Percentiles rank a stretch among this genome's conserved stretches.
Evolutionary conservation across 768 basidiomycete genomes (phyloP).

Genomic region (Pleurotus tuoliensis): DNA sequence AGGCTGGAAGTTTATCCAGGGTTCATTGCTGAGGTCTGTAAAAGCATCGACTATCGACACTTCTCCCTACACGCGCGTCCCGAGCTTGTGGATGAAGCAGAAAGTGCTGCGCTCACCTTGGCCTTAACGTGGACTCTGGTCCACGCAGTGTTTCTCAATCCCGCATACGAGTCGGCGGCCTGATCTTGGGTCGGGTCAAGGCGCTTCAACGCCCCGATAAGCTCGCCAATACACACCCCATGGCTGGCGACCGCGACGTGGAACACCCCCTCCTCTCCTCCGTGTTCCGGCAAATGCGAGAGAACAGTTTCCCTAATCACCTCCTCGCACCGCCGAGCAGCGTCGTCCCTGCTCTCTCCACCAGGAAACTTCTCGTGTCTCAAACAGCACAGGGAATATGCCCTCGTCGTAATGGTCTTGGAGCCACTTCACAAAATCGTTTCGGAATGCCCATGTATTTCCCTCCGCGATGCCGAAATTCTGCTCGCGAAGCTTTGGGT

Average conservation of each 20-base stretch:
- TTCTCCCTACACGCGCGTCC: neutral
- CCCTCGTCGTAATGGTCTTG: slow-evolving; percentile 45
- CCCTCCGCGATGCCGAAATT: slow-evolving; percentile 74
- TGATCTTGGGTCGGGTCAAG: slow-evolving; percentile 43
- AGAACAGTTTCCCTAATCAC: slow-evolving; percentile 53
- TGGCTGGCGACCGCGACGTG: slow-evolving; percentile 74
- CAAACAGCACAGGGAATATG: slow-evolving; percentile 49
- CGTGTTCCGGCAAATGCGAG: slow-evolving; percentile 44
- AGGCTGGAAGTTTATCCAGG: too few species aligned
- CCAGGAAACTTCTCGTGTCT: slow-evolving; percentile 55
- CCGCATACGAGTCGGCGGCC: slow-evolving; percentile 25
- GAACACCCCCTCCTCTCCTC: slow-evolving; percentile 30
- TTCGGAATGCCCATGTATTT: slow-evolving; percentile 37
- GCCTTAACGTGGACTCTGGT: slow-evolving; percentile 45
- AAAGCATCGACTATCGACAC: too few species aligned
- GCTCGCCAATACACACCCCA: slow-evolving; percentile 64
- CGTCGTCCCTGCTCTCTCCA: slow-evolving; percentile 65
- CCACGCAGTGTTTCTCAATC: slow-evolving; percentile 75
- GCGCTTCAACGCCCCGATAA: slow-evolving; percentile 51
- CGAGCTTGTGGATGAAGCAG: neutral
- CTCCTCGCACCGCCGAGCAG: slow-evolving; percentile 49
- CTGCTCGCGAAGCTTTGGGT: slow-evolving; percentile 63
- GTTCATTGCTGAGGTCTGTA: too few species aligned
- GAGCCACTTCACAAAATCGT: slow-evolving; percentile 25
- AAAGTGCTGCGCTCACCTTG: slow-evolving; percentile 30